Conservation (phyloP, 805 yeast genomes). For the Candida michaelii region DNA sequence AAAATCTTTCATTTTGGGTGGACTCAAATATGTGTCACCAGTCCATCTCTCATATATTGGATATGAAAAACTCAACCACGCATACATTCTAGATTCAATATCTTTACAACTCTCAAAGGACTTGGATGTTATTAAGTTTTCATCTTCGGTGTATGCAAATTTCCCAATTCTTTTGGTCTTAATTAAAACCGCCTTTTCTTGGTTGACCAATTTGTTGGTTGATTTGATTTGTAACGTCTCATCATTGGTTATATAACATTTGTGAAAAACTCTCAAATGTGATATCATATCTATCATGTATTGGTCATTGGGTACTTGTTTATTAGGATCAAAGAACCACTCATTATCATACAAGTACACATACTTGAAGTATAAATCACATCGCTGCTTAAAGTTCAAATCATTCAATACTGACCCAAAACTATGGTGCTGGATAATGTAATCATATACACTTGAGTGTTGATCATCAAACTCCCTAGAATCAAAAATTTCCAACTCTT, state of each 20-base stretch:
- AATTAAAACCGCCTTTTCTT: conserved; percentile 4
- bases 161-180: not conserved
- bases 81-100: conserved; percentile 40
- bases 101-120: conserved; percentile 25
- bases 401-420: conserved; percentile 8
- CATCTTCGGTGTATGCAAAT: conserved; percentile 9
- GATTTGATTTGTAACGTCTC: conserved; percentile 13
- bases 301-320: conserved; percentile 25
- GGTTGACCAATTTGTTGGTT: conserved; percentile 6
- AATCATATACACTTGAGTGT: conserved; percentile 22
- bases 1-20: conserved; percentile 26
- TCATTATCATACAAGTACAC: conserved; percentile 38
- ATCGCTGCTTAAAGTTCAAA: conserved; percentile 34
- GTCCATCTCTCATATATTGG: conserved; percentile 45
- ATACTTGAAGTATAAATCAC: conserved; percentile 46
- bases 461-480: conserved; percentile 17
- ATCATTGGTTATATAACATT: conserved; percentile 41
- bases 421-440: conserved; percentile 10
- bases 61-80: conserved; percentile 38
- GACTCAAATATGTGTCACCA: conserved; percentile 24
- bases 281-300: conserved; percentile 42
- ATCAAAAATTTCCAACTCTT: conserved; percentile 20
- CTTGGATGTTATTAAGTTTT: conserved; percentile 18
- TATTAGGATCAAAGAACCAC: conserved; percentile 45
- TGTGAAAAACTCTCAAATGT: conserved; percentile 46